Conservation (phyloP, 176 grass and related monocot species). For the Ampelocalamus luodianensis region DNA sequence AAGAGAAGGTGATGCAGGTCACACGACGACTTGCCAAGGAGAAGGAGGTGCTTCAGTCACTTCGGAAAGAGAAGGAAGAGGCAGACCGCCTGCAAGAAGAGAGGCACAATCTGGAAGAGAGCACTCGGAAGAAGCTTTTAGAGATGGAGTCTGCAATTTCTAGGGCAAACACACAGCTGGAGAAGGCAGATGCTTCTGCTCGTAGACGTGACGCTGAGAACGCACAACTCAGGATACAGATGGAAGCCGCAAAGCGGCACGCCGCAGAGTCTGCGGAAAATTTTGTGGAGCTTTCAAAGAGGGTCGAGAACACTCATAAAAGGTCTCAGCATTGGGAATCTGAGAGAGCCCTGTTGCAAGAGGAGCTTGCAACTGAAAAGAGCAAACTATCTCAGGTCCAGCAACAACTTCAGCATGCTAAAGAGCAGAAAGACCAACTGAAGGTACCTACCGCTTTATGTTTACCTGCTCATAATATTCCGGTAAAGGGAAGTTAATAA, state of each 20-base stretch:
- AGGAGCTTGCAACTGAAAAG: constrained; percentile 72
- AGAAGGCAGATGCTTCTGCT: constrained; percentile 72
- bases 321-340: constrained; percentile 84
- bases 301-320: constrained; percentile 74
- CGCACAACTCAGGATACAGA: constrained; percentile 67
- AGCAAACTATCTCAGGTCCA: constrained; percentile 57
- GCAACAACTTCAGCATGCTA: constrained; percentile 61
- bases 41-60: constrained; percentile 75
- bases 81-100: constrained; percentile 67
- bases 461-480: constrained; percentile 20
- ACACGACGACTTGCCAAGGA: constrained; percentile 81
- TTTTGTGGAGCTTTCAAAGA: constrained; percentile 71
- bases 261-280: constrained; percentile 59
- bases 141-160: constrained; percentile 93
- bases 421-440: constrained; percentile 63
- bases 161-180: constrained; percentile 69
- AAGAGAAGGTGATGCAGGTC: constrained; percentile 97
- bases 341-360: constrained; percentile 70
- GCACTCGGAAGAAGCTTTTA: constrained; percentile 79
- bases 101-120: constrained; percentile 76
- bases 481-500: constrained; percentile 9
- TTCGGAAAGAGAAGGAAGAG: constrained; percentile 83
- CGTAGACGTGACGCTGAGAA: constrained; percentile 70
- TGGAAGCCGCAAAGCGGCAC: constrained; percentile 84
- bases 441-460: constrained; percentile 58